phyloP scores from a whole-genome alignment of 2,329 filamentous ascomycete species.

The Claviceps sp. region DNA sequence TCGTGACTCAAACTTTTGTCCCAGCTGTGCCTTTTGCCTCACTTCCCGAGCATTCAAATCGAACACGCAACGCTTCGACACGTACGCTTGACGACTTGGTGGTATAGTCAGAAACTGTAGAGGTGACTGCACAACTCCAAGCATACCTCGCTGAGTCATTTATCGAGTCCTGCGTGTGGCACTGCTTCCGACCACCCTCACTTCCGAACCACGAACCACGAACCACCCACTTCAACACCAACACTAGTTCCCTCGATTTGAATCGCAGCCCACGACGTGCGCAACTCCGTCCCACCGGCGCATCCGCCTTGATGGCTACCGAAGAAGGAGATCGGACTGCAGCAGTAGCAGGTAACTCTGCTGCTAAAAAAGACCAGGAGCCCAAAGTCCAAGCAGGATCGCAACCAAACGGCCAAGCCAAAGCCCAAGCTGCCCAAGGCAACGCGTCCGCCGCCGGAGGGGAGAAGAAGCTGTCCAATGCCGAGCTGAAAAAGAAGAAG shows the following conservation, averaged over 20 bases:
- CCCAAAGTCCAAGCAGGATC: conserved; percentile 8
- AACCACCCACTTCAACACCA: not conserved
- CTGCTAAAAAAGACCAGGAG: conserved; percentile 14
- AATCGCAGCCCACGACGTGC: not conserved
- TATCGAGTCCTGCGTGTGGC: too few relatives aligned
- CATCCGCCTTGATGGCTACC: conserved; percentile 16
- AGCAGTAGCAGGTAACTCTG: conserved; percentile 13
- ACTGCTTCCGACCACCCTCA: not conserved
- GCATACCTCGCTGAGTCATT: too few relatives aligned
- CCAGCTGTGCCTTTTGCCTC: conserved; percentile 3
- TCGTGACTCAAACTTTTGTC: conserved; percentile 21
- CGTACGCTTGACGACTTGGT: not conserved
- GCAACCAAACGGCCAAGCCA: conserved; percentile 12
- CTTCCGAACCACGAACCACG: too few relatives aligned
- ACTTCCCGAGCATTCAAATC: not conserved
- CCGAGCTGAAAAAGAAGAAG: conserved; percentile 75
- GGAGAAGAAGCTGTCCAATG: conserved; percentile 51
- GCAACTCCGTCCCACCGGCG: not conserved
- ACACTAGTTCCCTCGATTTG: not conserved
- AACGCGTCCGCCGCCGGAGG: conserved; percentile 10
- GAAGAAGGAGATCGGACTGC: conserved; percentile 19
- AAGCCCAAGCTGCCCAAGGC: conserved; percentile 8
- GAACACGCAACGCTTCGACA: not conserved
- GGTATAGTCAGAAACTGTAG: not conserved
- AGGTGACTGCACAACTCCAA: not conserved